Evolutionary conservation across 495 filamentous ascomycete genomes (phyloP), one percentile per base, ranked within the genome.

Genomic region (Tuber microsphaerosporum): DNA sequence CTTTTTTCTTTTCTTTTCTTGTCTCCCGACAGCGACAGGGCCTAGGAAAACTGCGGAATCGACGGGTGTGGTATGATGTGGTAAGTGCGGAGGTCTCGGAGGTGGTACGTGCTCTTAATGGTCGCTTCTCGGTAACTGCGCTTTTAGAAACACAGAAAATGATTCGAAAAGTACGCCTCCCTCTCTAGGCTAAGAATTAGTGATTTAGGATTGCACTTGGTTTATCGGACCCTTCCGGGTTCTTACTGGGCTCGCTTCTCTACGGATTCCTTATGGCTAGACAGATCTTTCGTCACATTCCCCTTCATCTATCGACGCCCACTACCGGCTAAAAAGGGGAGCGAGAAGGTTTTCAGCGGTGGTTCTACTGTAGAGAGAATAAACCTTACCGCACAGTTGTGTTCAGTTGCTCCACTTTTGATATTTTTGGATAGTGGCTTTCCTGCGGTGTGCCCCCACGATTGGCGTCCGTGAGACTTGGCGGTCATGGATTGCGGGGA

Each of bases 311-410:
- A 56, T 74, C 72, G 65, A 71, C 73, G 48, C 37, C 68, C 65
- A 65, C 26, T 78, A 56, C 71, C 75, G 77, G 77, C 73, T 78
- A 79, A 78, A 79, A 61, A 74, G 56, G 39, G 39, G 31, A 65
- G 56, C 34, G 56, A 17, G 56, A 65, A 34, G 45, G 12, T 17
- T 65, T 65, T 34, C 56, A 19, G 56, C 14, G 6, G 56, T 34
- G 12, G 17, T 65, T 34, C 56, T 31, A 19, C 26, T 34, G 26
- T 65, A 6, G 26, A 26, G 26, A 34, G 56, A 65, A 65, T 34
- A 34, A 17, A 65, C 26, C 56, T 34, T 65, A 65, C 56, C 51
- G 51, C 2, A 61, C n/a, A 26, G 51, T 14, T 65, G 10, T 26
- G 1, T 17, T 20, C 44, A 65, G 26, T 68, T 77, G 68, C 65